Conservation (phyloP, 2,329 filamentous ascomycete species). For the Nannizzia gypsea region DNA sequence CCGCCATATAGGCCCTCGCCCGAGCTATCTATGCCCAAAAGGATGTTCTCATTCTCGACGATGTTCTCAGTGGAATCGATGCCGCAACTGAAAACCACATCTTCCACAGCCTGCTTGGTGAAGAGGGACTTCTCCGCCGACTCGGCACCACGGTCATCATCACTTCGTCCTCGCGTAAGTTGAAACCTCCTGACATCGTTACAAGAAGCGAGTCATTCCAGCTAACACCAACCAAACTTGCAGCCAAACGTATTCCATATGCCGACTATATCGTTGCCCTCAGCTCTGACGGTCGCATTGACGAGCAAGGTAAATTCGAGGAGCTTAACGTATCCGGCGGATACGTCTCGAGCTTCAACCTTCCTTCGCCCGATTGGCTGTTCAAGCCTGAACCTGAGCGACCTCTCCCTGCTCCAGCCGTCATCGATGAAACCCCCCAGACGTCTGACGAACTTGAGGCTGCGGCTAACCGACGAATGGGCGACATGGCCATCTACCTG, state of each 20-base stretch:
- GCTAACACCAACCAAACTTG: conserved; percentile 9
- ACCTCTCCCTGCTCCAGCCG: neutral
- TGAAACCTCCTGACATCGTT: neutral
- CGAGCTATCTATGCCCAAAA: conserved; percentile 41
- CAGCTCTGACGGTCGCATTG: conserved; percentile 26
- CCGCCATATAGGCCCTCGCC: conserved; percentile 33
- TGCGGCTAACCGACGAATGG: conserved; percentile 23
- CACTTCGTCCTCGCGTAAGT: conserved; percentile 27
- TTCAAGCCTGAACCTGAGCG: conserved; percentile 11
- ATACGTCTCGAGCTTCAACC: conserved; percentile 32
- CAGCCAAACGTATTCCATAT: conserved; percentile 31
- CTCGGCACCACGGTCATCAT: conserved; percentile 31
- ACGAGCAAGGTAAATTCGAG: conserved; percentile 33
- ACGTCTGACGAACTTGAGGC: conserved; percentile 17
- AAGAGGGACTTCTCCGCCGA: conserved; percentile 35
- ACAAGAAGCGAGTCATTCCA: neutral
- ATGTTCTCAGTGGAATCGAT: conserved; percentile 43
- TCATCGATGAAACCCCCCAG: conserved; percentile 3
- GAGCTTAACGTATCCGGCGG: conserved; percentile 27
- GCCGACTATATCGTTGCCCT: conserved; percentile 34
- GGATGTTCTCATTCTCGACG: conserved; percentile 40
- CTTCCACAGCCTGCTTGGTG: conserved; percentile 37
- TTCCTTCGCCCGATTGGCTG: conserved; percentile 24
- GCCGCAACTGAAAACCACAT: conserved; percentile 39
- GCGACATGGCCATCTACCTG: conserved; percentile 34